Evolutionary conservation across 2,329 filamentous ascomycete species (phyloP), one percentile per base, ranked within the genome.

Genomic region (Penicillium sp.): DNA sequence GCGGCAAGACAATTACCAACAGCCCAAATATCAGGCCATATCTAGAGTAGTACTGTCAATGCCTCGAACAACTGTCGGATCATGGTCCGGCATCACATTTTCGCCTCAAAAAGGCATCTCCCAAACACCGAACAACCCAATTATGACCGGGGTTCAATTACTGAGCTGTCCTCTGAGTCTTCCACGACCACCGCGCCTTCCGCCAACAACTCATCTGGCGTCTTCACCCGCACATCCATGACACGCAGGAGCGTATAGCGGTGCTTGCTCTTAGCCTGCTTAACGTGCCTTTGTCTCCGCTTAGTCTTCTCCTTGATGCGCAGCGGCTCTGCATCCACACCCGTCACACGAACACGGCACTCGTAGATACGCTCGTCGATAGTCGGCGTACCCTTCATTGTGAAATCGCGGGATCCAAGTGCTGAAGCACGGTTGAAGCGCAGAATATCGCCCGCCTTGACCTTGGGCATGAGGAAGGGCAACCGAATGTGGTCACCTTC

Each of bases 361-460:
- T 90, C 89, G 69, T 92, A 97, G 57, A 96, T 76, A 53, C 86
- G 78, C 75, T 93, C 89, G 73, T 97, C 92, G 61, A 97, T 78
- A 71, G 89, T 93, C n/a, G 89, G 86, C 5, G 83, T 79, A 6
- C 90, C 90, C 75, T 92, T 90, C 62, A 97, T 81, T 6, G 93
- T 97, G 77, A 90, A 96, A 75, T 97, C 93, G 62, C 94, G 84
- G 65, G 88, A 93, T 29, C 94, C 94, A 44, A 99, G 78, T 53
- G 88, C 81, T 41, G 86, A 88, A 25, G 92, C 94, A 55, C 92
- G 88, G 78, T 96, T 93, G 57, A 99, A 83, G 7, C 93, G 89
- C 59, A 99, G 82, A 38, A 96, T 80, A 72, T 97, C 93, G 31
- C 94, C 94, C 0, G 92, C 88, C 8, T 82, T 77, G 6, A 91